These are phyloP conservation scores for Aspergillus pseudoterreus DNA, from an alignment of 2,329 filamentous ascomycete species.

Conservation along the genomic window DNA sequence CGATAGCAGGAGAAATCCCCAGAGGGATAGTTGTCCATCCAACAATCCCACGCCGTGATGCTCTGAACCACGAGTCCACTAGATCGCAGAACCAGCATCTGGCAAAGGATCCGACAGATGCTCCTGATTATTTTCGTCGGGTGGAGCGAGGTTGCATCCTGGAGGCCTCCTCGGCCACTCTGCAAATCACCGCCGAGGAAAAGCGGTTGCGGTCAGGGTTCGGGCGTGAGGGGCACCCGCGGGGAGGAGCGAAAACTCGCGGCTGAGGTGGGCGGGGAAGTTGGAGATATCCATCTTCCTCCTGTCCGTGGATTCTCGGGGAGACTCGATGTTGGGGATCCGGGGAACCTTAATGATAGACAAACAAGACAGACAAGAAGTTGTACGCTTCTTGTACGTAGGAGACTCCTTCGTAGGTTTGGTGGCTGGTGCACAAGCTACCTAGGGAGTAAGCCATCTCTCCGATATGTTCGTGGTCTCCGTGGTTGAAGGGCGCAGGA, in stretches of 20 bases:
- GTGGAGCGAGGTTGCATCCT: conserved; percentile 13
- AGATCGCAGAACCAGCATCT: too few species aligned
- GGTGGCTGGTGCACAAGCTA: not conserved
- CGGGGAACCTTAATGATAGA: not conserved
- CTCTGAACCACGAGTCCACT: too few species aligned
- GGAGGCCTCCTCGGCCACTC: not conserved
- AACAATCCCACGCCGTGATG: too few species aligned
- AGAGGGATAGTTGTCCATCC: too few species aligned
- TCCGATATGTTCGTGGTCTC: not conserved
- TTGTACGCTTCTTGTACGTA: not conserved
- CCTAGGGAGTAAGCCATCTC: too few species aligned
- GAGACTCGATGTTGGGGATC: not conserved
- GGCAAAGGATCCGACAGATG: not conserved
- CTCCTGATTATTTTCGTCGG: conserved; percentile 15
- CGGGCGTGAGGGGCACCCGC: conserved; percentile 1
- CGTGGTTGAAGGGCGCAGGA: not conserved
- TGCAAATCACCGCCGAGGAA: conserved; percentile 7
- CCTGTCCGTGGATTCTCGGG: not conserved
- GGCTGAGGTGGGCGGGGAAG: conserved; percentile 8
- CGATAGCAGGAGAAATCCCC: not conserved
- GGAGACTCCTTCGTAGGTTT: not conserved
- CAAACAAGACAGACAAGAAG: not conserved
- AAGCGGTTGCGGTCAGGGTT: not conserved
- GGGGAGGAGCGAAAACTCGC: conserved; percentile 3
- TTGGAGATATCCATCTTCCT: not conserved